These are phyloP conservation scores for Penicillium paradoxum DNA, from an alignment of 495 filamentous ascomycete species.

Conservation along the genomic window DNA sequence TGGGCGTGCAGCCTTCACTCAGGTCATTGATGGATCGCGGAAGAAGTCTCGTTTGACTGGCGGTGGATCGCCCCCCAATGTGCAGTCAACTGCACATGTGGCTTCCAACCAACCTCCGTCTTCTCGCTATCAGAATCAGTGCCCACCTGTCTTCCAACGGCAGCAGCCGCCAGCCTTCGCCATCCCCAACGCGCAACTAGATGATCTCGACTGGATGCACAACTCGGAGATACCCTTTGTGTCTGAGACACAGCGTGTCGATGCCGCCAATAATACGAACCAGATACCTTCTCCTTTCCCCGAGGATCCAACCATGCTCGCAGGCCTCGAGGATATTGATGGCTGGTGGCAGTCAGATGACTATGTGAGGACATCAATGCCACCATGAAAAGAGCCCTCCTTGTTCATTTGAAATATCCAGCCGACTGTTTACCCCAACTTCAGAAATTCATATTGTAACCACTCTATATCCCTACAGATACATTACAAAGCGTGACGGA, in stretches of 20 bases:
- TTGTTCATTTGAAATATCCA: too few relatives aligned
- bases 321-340: slow-evolving; percentile 35
- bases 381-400: neutral
- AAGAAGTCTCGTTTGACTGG: slow-evolving; percentile 29
- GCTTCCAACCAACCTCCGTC: neutral
- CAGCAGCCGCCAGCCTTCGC: slow-evolving; percentile 9
- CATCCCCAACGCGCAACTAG: slow-evolving; percentile 9
- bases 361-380: neutral
- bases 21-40: slow-evolving; percentile 14
- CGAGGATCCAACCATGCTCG: slow-evolving; percentile 24
- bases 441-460: too few relatives aligned
- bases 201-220: slow-evolving; percentile 35
- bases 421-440: too few relatives aligned
- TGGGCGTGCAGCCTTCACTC: neutral
- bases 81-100: neutral
- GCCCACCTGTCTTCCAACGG: neutral
- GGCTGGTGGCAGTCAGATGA: slow-evolving; percentile 35
- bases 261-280: neutral
- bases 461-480: too few relatives aligned
- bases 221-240: slow-evolving; percentile 31
- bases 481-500: too few relatives aligned
- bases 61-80: neutral
- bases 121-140: neutral
- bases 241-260: slow-evolving; percentile 19
- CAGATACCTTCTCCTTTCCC: slow-evolving; percentile 17